These are phyloP conservation scores for Erodium trifolium DNA, from an alignment of 441 rosid genomes.

Conservation along the genomic window DNA sequence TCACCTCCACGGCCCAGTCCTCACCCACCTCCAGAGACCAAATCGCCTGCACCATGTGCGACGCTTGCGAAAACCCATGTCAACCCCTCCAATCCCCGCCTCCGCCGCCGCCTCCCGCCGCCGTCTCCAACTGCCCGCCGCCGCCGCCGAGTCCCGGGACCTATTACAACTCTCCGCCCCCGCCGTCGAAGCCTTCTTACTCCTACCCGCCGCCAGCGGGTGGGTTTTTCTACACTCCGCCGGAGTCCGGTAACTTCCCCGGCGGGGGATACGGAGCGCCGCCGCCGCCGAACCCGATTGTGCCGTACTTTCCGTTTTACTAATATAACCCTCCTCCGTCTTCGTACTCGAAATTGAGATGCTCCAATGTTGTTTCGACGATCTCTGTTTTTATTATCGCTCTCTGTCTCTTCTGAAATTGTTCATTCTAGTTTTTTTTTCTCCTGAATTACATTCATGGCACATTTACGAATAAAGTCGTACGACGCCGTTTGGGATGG, in stretches of 20 bases:
- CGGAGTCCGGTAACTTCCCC: background rate
- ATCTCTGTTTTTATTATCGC: background rate
- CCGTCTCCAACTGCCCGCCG: conserved; percentile 22
- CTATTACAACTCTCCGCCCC: conserved; percentile 8
- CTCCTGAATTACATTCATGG: too few relatives aligned
- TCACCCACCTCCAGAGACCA: conserved; percentile 22
- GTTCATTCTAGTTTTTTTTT: too few relatives aligned
- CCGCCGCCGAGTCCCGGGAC: conserved; percentile 24
- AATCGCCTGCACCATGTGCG: conserved; percentile 40
- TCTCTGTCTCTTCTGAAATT: background rate
- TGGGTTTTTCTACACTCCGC: conserved; percentile 17
- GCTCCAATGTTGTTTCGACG: too few relatives aligned
- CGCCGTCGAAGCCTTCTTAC: conserved; percentile 24
- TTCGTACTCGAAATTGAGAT: background rate
- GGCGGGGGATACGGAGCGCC: background rate
- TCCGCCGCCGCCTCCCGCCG: conserved; percentile 20
- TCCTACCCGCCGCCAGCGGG: conserved; percentile 12
- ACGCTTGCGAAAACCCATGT: conserved; percentile 49
- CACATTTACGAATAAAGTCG: too few relatives aligned
- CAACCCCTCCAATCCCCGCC: conserved; percentile 30
- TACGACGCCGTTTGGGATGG: too few relatives aligned
- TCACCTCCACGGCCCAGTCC: conserved; percentile 13
- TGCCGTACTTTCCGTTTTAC: conserved; percentile 21
- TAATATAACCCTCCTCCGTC: conserved; percentile 15
- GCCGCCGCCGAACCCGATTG: conserved; percentile 20